These are phyloP conservation scores for Candida mesenterica DNA, from an alignment of 1,139 yeast species.

Conservation along the genomic window DNA sequence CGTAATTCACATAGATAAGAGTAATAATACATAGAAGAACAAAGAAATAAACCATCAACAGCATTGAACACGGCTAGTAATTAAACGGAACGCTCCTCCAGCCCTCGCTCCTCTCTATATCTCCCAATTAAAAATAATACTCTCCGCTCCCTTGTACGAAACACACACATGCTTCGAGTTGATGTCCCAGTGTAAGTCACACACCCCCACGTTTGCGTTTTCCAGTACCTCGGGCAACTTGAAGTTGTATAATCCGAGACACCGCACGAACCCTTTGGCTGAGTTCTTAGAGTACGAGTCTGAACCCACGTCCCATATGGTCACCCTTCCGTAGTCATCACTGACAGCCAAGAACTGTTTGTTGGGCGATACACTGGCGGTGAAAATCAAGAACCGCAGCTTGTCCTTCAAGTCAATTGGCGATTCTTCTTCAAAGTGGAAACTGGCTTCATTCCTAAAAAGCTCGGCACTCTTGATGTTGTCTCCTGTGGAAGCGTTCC, in stretches of 20 bases:
- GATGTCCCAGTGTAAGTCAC: slow-evolving; percentile 45
- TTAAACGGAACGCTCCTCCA: not conserved
- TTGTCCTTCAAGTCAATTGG: slow-evolving; percentile 16
- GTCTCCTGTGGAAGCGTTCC: slow-evolving; percentile 55
- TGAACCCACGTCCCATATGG: slow-evolving; percentile 48
- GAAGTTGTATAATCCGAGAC: slow-evolving; percentile 25
- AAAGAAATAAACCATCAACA: not conserved
- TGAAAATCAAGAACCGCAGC: slow-evolving; percentile 48
- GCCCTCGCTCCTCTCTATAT: not conserved
- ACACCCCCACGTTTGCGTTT: slow-evolving; percentile 29
- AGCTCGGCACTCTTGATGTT: slow-evolving; percentile 25
- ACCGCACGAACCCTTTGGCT: slow-evolving; percentile 16
- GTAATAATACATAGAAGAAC: not conserved
- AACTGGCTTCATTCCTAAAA: slow-evolving; percentile 24
- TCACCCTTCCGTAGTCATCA: slow-evolving; percentile 57
- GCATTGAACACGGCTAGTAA: too few relatives aligned
- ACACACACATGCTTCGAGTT: slow-evolving; percentile 34
- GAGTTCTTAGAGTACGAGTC: slow-evolving; percentile 12
- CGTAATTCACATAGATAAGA: not conserved
- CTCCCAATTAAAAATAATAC: slow-evolving; percentile 28
- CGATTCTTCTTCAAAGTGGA: slow-evolving; percentile 18
- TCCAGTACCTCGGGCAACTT: slow-evolving; percentile 20
- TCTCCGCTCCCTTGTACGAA: slow-evolving; percentile 43
- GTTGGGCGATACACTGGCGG: slow-evolving; percentile 52
- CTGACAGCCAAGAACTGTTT: slow-evolving; percentile 55